Evolutionary conservation across 768 basidiomycete species (phyloP).

Genomic region (Boletus huronensis): DNA sequence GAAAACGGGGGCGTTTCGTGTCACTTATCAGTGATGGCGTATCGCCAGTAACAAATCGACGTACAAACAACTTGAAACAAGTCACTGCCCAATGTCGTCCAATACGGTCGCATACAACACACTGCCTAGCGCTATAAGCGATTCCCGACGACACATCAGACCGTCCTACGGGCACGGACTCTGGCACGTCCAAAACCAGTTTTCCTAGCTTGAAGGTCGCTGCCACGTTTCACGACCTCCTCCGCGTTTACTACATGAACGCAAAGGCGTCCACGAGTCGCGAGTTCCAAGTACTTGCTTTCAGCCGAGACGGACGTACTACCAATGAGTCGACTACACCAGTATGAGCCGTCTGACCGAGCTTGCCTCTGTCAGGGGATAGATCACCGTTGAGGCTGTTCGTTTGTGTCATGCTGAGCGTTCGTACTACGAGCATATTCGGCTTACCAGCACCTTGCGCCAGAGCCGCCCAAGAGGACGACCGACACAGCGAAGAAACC

Average conservation of each 20-base stretch:
- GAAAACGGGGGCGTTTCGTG: no score
- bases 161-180: neutral
- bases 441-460: neutral
- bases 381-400: neutral
- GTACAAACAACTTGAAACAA: no score
- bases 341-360: neutral
- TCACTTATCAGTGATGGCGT: no score
- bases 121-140: no score
- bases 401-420: neutral
- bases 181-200: no score
- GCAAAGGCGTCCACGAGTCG: neutral
- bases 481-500: neutral
- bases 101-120: no score
- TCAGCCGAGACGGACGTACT: neutral
- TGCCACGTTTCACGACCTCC: no score
- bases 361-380: neutral
- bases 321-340: neutral
- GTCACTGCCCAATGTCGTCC: no score
- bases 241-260: no score
- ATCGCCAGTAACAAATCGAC: no score
- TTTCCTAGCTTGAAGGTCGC: no score
- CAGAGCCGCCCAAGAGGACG: neutral
- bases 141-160: neutral
- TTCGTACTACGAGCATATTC: neutral
- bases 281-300: neutral